Percentiles rank a stretch among this genome's conserved stretches.
Evolutionary conservation across 306 rosid genomes (phyloP).

Genomic region (Gastrolobium villosum): DNA sequence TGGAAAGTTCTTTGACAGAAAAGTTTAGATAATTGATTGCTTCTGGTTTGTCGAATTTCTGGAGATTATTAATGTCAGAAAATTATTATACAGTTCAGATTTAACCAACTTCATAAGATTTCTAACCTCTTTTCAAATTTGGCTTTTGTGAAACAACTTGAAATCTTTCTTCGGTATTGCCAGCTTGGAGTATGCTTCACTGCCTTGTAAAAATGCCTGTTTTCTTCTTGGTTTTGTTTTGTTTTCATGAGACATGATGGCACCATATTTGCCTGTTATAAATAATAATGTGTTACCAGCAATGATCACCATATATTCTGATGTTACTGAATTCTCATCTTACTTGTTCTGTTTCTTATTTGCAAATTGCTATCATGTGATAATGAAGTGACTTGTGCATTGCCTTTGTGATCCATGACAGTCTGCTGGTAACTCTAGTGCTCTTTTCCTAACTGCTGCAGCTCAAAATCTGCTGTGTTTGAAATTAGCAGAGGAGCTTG

Average conservation of each 20-base stretch:
- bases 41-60: neutral
- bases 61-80: neutral
- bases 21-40: neutral
- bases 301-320: slow-evolving; percentile 2
- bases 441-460: slow-evolving; percentile 99
- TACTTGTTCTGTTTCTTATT: slow-evolving; percentile 22
- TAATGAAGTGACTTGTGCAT: slow-evolving; percentile 53
- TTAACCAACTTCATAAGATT: slow-evolving; percentile 1
- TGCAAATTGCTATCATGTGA: slow-evolving; percentile 38
- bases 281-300: neutral
- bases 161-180: slow-evolving; percentile 19
- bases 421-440: slow-evolving; percentile 95
- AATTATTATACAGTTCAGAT: neutral
- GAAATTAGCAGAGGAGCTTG: slow-evolving; percentile 89
- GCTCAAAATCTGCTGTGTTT: slow-evolving; percentile 94
- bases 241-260: neutral
- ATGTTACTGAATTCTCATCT: slow-evolving; percentile 27
- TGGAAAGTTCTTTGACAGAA: neutral
- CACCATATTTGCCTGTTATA: slow-evolving; percentile 3
- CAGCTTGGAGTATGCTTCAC: slow-evolving; percentile 2
- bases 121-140: slow-evolving; percentile 15
- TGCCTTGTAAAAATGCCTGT: neutral
- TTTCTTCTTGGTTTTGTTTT: slow-evolving; percentile 19
- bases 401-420: slow-evolving; percentile 65
- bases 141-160: slow-evolving; percentile 1